Evolutionary conservation across 768 basidiomycete genomes (phyloP).

Genomic region (Podaxis sp.): DNA sequence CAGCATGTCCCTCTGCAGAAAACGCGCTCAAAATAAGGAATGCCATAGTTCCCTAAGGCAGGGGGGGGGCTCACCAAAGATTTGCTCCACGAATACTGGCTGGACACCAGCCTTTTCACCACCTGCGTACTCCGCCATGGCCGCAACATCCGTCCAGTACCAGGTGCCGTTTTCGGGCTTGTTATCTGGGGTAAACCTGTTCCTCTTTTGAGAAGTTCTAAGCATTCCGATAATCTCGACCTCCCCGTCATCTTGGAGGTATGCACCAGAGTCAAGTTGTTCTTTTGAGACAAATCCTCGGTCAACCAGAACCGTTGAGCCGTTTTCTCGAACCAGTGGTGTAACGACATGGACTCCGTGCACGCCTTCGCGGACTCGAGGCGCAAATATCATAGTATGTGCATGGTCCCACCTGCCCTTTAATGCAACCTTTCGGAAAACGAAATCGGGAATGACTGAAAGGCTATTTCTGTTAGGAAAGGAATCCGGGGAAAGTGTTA

Average conservation of each 20-base stretch:
- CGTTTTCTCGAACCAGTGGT: slow-evolving; percentile 75
- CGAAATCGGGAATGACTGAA: slow-evolving; percentile 80
- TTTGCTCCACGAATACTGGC: slow-evolving; percentile 86
- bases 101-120: slow-evolving; percentile 71
- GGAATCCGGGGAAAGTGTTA: not conserved
- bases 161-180: slow-evolving; percentile 73
- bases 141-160: slow-evolving; percentile 87
- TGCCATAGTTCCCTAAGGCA: not conserved
- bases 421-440: slow-evolving; percentile 79
- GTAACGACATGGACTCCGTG: slow-evolving; percentile 87
- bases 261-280: slow-evolving; percentile 23
- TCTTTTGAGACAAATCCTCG: slow-evolving; percentile 82
- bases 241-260: slow-evolving; percentile 42
- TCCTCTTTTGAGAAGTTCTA: slow-evolving; percentile 67
- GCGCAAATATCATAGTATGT: slow-evolving; percentile 77
- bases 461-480: slow-evolving; percentile 32
- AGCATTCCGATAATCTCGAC: slow-evolving; percentile 86
- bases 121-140: slow-evolving; percentile 76
- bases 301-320: slow-evolving; percentile 85
- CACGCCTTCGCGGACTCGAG: slow-evolving; percentile 83
- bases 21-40: slow-evolving; percentile 1
- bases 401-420: slow-evolving; percentile 76
- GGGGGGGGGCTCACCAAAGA: slow-evolving; percentile 63
- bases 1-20: slow-evolving; percentile 77
- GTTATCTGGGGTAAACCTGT: slow-evolving; percentile 88